These are phyloP conservation scores for Picea abies DNA, from an alignment of 83 land plant species.

Conservation along the genomic window DNA sequence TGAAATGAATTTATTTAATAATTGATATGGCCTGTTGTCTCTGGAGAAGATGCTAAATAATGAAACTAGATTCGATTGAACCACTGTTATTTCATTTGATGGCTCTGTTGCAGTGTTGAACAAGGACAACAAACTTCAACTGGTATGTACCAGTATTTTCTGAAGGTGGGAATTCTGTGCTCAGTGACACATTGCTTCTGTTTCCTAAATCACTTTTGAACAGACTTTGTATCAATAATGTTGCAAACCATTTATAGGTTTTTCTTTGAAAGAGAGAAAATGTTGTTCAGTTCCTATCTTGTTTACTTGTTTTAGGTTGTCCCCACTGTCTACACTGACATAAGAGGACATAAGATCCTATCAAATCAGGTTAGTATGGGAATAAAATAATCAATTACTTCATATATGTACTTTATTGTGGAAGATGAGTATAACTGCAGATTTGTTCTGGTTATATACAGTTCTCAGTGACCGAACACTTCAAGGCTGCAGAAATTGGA, in stretches of 20 bases:
- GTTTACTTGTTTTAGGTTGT: conserved; percentile 68
- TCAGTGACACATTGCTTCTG: background rate
- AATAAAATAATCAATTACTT: too few relatives aligned
- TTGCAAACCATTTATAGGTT: too few relatives aligned
- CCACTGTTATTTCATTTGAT: background rate
- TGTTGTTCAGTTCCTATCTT: conserved; percentile 1
- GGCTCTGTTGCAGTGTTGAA: conserved; percentile 36
- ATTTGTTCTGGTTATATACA: conserved; percentile 33
- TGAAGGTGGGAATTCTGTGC: conserved; percentile 62
- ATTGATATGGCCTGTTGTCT: background rate
- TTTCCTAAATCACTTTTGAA: background rate
- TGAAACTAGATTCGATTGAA: background rate
- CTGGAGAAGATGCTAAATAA: background rate
- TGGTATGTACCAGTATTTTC: conserved; percentile 93
- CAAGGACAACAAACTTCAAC: conserved; percentile 38
- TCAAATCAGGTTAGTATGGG: conserved; percentile 77
- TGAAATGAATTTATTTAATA: background rate
- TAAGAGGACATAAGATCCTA: conserved; percentile 72
- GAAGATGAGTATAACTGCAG: background rate
- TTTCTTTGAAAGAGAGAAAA: background rate
- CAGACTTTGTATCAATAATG: background rate
- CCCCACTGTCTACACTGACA: conserved; percentile 90
- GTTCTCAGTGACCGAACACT: conserved; percentile 99
- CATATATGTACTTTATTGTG: background rate
- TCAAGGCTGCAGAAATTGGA: conserved; percentile 55